phyloP scores from a whole-genome alignment of 208 protist species.

The Herpetomonas samuelpessoai region DNA sequence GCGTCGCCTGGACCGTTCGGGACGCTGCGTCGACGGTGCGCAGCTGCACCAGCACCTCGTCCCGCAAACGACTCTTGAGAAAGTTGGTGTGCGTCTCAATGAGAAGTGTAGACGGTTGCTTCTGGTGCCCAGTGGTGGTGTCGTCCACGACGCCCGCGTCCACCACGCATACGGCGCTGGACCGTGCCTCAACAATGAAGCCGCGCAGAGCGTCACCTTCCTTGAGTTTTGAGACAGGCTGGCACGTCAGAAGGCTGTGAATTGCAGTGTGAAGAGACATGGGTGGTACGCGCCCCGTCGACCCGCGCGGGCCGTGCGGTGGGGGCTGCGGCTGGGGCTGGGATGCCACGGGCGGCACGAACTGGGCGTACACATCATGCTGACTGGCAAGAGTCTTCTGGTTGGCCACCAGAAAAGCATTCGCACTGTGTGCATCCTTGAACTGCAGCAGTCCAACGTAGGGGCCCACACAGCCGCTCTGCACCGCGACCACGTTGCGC shows the following conservation, averaged over 20 bases:
- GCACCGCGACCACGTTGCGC: conserved; percentile 16
- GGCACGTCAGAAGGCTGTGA: conserved; percentile 25
- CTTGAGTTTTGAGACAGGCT: conserved; percentile 14
- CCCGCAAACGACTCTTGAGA: conserved; percentile 46
- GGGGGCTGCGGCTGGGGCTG: conserved; percentile 10
- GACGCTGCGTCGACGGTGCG: conserved; percentile 19
- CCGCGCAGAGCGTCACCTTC: conserved; percentile 51
- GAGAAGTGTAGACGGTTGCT: conserved; percentile 21
- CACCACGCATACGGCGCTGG: conserved; percentile 51
- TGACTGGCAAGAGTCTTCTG: conserved; percentile 36
- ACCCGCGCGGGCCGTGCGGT: conserved; percentile 17
- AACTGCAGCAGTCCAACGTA: conserved; percentile 51
- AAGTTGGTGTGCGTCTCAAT: conserved; percentile 74
- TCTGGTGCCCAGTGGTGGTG: conserved; percentile 18
- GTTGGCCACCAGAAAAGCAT: conserved; percentile 46
- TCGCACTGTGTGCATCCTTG: conserved; percentile 33
- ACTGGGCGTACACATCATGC: conserved; percentile 27
- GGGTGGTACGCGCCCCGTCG: conserved; percentile 13
- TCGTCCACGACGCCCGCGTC: conserved; percentile 44
- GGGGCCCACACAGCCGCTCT: conserved; percentile 32
- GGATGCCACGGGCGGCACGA: conserved; percentile 28
- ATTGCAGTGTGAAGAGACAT: conserved; percentile 17
- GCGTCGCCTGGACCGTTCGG: conserved; percentile 19
- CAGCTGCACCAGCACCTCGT: conserved; percentile 62
- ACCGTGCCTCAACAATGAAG: conserved; percentile 48